phyloP scores from a whole-genome alignment of 768 basidiomycete species.

The Austroboletus eburneus region DNA sequence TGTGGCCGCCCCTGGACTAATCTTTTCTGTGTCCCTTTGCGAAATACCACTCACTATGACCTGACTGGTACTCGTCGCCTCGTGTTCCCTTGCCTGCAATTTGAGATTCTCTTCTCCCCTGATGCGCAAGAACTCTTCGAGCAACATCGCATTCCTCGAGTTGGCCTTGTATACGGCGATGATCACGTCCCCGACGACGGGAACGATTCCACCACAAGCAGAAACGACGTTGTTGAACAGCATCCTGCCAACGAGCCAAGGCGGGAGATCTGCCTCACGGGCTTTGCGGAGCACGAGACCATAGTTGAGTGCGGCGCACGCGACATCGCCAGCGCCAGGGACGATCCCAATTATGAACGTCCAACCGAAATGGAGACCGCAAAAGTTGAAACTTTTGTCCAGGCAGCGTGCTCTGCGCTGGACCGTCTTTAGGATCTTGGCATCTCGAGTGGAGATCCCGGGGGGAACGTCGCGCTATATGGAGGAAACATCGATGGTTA shows the following conservation, averaged over 20 bases:
- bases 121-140: constrained; percentile 80
- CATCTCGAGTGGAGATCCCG: constrained; percentile 74
- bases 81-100: constrained; percentile 35
- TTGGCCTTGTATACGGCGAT: constrained; percentile 84
- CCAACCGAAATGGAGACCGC: constrained; percentile 84
- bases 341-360: constrained; percentile 76
- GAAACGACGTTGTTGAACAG: constrained; percentile 70
- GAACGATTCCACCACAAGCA: constrained; percentile 62
- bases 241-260: constrained; percentile 72
- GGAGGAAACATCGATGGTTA: constrained; percentile 6
- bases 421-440: constrained; percentile 68
- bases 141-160: constrained; percentile 78
- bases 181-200: constrained; percentile 70
- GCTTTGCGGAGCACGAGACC: constrained; percentile 73
- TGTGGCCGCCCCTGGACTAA: constrained; percentile 54
- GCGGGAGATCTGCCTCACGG: constrained; percentile 62
- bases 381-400: constrained; percentile 80
- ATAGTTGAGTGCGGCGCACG: constrained; percentile 66
- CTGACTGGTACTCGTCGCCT: constrained; percentile 19
- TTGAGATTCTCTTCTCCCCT: constrained; percentile 72
- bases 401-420: constrained; percentile 78
- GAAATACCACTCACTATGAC: constrained; percentile 16
- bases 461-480: constrained; percentile 63
- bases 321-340: constrained; percentile 65
- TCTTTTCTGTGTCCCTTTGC: constrained; percentile 36